These are phyloP conservation scores for Pyrenophora tritici-repentis DNA, from an alignment of 2,329 filamentous ascomycete genomes.

Conservation along the genomic window DNA sequence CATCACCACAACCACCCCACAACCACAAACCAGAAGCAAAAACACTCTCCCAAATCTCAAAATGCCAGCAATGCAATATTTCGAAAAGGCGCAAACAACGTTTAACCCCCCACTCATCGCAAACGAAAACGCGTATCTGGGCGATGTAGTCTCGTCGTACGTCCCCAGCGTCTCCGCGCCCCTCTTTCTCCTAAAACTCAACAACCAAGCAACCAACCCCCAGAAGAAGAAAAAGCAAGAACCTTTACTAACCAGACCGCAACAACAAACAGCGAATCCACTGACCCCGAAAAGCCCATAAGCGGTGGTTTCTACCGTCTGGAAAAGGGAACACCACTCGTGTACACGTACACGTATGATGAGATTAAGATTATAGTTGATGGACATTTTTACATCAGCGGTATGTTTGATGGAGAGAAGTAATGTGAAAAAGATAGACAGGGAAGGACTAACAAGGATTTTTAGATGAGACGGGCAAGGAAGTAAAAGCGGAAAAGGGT, in stretches of 20 bases:
- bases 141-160: slow-evolving; percentile 64
- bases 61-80: slow-evolving; percentile 55
- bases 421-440: too few species aligned
- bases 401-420: too few species aligned
- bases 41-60: background rate
- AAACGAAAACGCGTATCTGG: slow-evolving; percentile 70
- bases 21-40: too few species aligned
- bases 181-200: too few species aligned
- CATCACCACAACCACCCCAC: too few species aligned
- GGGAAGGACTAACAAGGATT: too few species aligned
- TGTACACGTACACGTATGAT: slow-evolving; percentile 72
- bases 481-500: slow-evolving; percentile 63
- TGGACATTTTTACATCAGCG: slow-evolving; percentile 65
- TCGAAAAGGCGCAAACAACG: slow-evolving; percentile 61
- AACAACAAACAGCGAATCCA: slow-evolving; percentile 52
- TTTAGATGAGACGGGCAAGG: slow-evolving; percentile 63
- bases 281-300: slow-evolving; percentile 63
- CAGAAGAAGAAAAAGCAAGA: too few species aligned
- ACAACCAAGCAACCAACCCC: too few species aligned
- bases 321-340: slow-evolving; percentile 68
- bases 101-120: slow-evolving; percentile 70
- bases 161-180: slow-evolving; percentile 12
- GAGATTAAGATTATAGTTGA: slow-evolving; percentile 77
- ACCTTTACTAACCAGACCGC: too few species aligned
- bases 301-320: slow-evolving; percentile 69